Base-by-base conservation (phyloP, 805 yeast genomes). In the Saccharomyces paradoxus region DNA sequence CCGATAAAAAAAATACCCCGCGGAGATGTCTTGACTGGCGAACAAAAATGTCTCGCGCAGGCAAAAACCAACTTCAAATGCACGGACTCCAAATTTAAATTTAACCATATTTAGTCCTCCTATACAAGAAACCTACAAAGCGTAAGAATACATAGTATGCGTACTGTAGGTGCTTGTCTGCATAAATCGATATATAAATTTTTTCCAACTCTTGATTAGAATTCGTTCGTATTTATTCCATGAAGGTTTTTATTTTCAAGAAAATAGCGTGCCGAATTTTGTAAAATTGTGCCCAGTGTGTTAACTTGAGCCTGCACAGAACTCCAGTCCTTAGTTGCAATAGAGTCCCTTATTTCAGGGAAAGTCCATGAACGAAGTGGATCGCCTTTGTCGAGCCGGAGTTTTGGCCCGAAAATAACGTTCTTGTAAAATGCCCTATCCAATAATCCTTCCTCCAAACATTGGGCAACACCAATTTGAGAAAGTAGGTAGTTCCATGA, bases 401-500 rank as follows among this genome's bases (percentile, higher is more conserved):
- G 64, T 50, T 87, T 82, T 6, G 87, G 85, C 0, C 96, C 97
- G 67, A 81, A 81, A 4, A 90, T 60, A 1, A 77, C 66, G 63
- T 89, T 90, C 61, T 77, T 75, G 64, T 81, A 86, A 74, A 91
- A 90, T 14, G 81, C 74, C 37, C 96, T 75, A 5, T 71, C 64
- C 3, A 75, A 74, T 0, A 80, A 61, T 0, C 81, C 81, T 7
- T 70, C 72, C 1, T 73, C 65, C 6, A 73, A 65, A 9, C 84
- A 63, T 58, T 87, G 78, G 21, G 74, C 67, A 58, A 78, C 79
- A 58, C 83, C 85, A 55, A 87, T 74, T 14, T 71, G 67, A 3
- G 80, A 68, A 62, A 89, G 69, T 56, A 81, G 81, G n/a, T 81
- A 77, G 68, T 91, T 91, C 88, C 94, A 87, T 54, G 81, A 81